Base-by-base conservation (phyloP, 108 stramenopile genomes). In the Pseudonitzschia delicatissima region DNA sequence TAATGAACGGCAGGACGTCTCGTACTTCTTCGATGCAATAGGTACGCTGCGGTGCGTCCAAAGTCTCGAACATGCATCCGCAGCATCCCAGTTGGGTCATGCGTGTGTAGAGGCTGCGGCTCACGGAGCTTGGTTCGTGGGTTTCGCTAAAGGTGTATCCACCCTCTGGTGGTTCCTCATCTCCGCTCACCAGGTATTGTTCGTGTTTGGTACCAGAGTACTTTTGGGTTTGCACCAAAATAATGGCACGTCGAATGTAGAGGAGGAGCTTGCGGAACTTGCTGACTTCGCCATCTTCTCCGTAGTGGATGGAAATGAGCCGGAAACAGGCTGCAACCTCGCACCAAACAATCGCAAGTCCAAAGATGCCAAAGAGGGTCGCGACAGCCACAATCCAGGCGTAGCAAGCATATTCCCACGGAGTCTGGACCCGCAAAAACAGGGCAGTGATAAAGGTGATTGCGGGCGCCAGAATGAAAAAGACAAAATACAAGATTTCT, bases 401-500 rank as follows among this genome's bases (percentile, higher is more conserved):
- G n/a, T 67, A 47, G 2, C 68, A 48, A 26, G 81, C 73, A 17
- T 78, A 71, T 21, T 73, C 76, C 90, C 90, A 91, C 60, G 83
- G 77, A 26, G 83, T 68, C 4, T 84, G 81, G 17, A n/a, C 27
- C 26, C 39, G 45, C 8, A 66, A 34, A 61, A 85, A 64, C 5
- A 91, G 59, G 7, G 67, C 53, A 45, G 59, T 40, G 52, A 59
- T 29, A 12, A 76, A 47, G 23, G 79, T 71, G 13, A 69, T 31
- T 11, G 74, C 11, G 5, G 90, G 90, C 23, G 80, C 72, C 4
- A 79, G 61, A 23, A 91, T 49, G 67, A 91, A 88, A 27, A 82
- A 74, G 42, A 52, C 33, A 47, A 78, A 70, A 36, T 65, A 67
- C 1, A 83, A 34, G 52, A 51, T 65, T 29, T 83, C 74, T 17